phyloP scores from a whole-genome alignment of 495 filamentous ascomycete genomes.

The Amphirosellinia nigrospora region DNA sequence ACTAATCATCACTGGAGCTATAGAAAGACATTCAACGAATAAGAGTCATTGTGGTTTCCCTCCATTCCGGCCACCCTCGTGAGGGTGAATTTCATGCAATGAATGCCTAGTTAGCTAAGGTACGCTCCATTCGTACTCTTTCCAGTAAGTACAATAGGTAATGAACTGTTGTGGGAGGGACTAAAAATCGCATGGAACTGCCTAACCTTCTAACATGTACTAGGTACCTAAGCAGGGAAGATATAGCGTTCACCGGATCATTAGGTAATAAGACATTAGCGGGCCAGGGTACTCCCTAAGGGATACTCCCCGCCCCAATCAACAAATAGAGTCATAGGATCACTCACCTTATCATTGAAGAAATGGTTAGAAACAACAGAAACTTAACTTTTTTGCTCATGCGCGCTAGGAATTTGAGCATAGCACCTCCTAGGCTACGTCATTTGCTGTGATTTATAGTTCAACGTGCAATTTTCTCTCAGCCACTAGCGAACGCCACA shows the following conservation, averaged over 20 bases:
- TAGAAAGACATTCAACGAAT: not conserved
- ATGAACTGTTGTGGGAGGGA: not conserved
- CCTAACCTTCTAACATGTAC: not conserved
- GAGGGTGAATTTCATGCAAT: not conserved
- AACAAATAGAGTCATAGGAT: not conserved
- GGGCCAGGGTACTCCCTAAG: not conserved
- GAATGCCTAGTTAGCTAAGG: not conserved
- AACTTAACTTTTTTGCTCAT: too few species aligned
- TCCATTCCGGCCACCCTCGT: not conserved
- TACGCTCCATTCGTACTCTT: not conserved
- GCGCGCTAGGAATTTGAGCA: too few species aligned
- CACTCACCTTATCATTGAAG: not conserved
- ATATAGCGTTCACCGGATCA: not conserved
- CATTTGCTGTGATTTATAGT: not conserved
- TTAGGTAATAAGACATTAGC: not conserved
- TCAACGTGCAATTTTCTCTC: not conserved
- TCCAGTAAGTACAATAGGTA: not conserved
- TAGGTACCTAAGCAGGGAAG: too few species aligned
- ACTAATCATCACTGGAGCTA: not conserved
- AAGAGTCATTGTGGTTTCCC: not conserved
- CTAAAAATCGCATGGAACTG: not conserved
- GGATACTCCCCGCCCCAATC: not conserved
- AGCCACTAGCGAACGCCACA: slow-evolving; percentile 14
- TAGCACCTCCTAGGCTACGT: too few species aligned
- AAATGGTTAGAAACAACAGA: too few species aligned